Evolutionary conservation across 345 rosid species (phyloP).

Genomic region (Aquilaria yunnanensis): DNA sequence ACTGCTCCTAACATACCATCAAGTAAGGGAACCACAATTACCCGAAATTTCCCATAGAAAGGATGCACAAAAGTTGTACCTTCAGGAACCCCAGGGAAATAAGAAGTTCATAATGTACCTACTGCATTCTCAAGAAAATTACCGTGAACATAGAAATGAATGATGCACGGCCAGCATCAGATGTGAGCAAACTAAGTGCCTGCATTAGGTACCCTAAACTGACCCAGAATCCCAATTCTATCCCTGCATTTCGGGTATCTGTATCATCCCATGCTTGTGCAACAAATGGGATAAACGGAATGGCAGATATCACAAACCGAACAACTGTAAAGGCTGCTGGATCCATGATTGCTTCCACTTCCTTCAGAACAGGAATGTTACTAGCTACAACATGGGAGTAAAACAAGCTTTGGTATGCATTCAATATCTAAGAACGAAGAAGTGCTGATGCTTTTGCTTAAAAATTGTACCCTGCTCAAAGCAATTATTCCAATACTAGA

Average conservation of each 20-base stretch:
- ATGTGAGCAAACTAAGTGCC: conserved; percentile 49
- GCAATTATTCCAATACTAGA: neutral
- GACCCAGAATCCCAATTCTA: conserved; percentile 60
- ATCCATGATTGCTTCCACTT: conserved; percentile 41
- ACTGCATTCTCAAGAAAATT: conserved; percentile 18
- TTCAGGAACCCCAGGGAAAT: conserved; percentile 9
- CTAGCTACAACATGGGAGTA: conserved; percentile 36
- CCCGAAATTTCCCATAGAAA: conserved; percentile 28
- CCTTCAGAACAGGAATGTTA: conserved; percentile 47
- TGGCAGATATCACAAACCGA: conserved; percentile 42
- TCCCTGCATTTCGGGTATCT: conserved; percentile 43
- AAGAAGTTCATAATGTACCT: conserved; percentile 5
- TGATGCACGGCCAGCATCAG: conserved; percentile 57
- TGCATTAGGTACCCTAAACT: conserved; percentile 55
- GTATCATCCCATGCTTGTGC: conserved; percentile 27
- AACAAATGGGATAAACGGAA: conserved; percentile 47
- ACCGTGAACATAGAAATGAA: conserved; percentile 49
- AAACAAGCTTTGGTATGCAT: conserved; percentile 1
- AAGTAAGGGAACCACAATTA: conserved; percentile 64
- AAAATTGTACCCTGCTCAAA: neutral
- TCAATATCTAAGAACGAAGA: neutral
- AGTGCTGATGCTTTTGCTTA: too few relatives aligned
- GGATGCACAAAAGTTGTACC: conserved; percentile 8
- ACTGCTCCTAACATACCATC: conserved; percentile 69
- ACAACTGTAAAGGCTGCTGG: conserved; percentile 49